These are phyloP conservation scores for Nicotiana undulata DNA, from an alignment of 257 asterid species.

Conservation along the genomic window DNA sequence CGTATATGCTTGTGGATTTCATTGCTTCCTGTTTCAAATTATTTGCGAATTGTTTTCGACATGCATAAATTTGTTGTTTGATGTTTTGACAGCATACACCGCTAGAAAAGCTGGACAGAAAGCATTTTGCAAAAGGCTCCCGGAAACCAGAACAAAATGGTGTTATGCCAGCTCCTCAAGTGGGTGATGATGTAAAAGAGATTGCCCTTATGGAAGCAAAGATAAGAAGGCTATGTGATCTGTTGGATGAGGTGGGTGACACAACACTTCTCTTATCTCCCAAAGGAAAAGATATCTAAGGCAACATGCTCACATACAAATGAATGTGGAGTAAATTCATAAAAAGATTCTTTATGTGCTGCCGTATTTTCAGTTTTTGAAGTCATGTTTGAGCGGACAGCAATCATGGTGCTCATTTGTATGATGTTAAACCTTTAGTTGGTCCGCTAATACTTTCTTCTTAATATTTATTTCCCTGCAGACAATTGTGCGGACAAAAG, in stretches of 20 bases:
- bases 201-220: conserved; percentile 84
- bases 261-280: not conserved
- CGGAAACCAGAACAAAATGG: conserved; percentile 53
- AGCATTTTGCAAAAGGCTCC: conserved; percentile 74
- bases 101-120: conserved; percentile 70
- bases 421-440: not conserved
- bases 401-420: not conserved
- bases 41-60: not conserved
- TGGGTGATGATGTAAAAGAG: conserved; percentile 63
- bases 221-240: conserved; percentile 66
- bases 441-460: not conserved
- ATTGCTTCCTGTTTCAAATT: not conserved
- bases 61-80: conserved; percentile 10
- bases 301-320: not conserved
- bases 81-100: conserved; percentile 56
- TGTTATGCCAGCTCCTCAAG: conserved; percentile 23
- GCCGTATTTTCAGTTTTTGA: not conserved
- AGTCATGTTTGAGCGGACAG: not conserved
- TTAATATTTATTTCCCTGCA: conserved; percentile 24
- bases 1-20: not conserved
- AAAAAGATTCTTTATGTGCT: conserved; percentile 1
- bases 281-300: not conserved
- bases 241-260: conserved; percentile 60
- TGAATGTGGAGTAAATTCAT: not conserved
- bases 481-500: conserved; percentile 82